Evolutionary conservation across 306 rosid genomes (phyloP), one percentile per base, ranked within the genome.

Genomic region (Pueraria montana): DNA sequence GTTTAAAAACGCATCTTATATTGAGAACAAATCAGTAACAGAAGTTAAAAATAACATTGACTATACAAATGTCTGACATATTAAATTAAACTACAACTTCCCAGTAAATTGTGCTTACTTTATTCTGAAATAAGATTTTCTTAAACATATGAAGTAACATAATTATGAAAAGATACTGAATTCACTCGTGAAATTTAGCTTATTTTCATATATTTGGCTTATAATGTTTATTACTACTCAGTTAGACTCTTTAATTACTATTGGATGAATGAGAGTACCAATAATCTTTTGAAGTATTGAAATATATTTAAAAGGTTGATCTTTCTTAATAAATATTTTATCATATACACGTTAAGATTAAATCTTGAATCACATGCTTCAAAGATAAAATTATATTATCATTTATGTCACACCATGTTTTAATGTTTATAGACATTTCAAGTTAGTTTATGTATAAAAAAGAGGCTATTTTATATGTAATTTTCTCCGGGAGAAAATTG

Each of bases 11-110:
- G 7, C 46, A 38, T 11, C 12, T 21, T 27, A 14, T 55, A 50
- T 23, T 38, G 50, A 59, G 48, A 80, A 32, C n/a, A 80, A 10
- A 34, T 16, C 74, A 72, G 43, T 36, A 34, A 17, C 11, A 61
- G 36, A 59, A 46, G 42, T 42, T 42, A 12, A 56, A 55, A 43
- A 43, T 13, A 18, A 9, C 16, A 4, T 69, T 58, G 50, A 58
- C 63, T 43, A 30, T 18, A 45, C 78, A 27, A 58, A 58, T 36
- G 10, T 59, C 16, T 53, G 55, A 32, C n/a, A 18, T 38, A 46
- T 72, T 34, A 30, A 46, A 26, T 5, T 59, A 80, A 43, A 66
- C 18, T 49, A 32, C 34, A 78, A 64, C 17, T 45, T 27, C 34
- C 20, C 16, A 52, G 30, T 48, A 65, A 50, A 50, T 40, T 80